Conservation (phyloP, 148 eudicot genomes). For the Camellia sinensis region DNA sequence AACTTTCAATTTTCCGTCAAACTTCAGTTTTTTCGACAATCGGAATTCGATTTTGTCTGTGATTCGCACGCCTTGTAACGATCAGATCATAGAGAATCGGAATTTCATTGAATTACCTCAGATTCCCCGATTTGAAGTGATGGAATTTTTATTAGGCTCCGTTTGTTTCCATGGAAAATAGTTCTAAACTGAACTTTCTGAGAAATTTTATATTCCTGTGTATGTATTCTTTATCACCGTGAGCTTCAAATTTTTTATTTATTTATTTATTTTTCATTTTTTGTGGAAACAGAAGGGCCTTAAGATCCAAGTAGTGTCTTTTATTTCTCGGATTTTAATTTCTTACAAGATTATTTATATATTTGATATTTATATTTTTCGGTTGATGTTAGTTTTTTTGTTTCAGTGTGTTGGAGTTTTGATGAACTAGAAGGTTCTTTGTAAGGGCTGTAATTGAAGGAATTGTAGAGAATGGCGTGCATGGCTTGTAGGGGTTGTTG, state of each 20-base stretch:
- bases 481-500: slow-evolving; percentile 90
- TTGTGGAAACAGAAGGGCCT: not conserved
- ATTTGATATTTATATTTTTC: not conserved
- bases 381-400: not conserved
- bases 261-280: not conserved
- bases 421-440: slow-evolving; percentile 17
- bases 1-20: not conserved
- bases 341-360: not conserved
- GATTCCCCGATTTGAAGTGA: not conserved
- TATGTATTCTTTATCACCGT: not conserved
- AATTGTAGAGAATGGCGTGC: slow-evolving; percentile 65
- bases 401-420: slow-evolving; percentile 9
- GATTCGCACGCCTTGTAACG: not conserved
- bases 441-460: slow-evolving; percentile 5
- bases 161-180: not conserved
- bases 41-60: not conserved
- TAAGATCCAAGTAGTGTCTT: not conserved
- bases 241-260: not conserved
- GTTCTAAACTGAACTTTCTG: not conserved
- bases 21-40: not conserved
- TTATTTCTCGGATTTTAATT: not conserved
- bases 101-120: not conserved
- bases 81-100: not conserved
- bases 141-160: too few relatives aligned
- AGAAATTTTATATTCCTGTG: not conserved